Percentiles rank a stretch among this genome's conserved stretches.
Evolutionary conservation across 108 stramenopile genomes (phyloP).

Genomic region (Hondaea fermentalgiana): DNA sequence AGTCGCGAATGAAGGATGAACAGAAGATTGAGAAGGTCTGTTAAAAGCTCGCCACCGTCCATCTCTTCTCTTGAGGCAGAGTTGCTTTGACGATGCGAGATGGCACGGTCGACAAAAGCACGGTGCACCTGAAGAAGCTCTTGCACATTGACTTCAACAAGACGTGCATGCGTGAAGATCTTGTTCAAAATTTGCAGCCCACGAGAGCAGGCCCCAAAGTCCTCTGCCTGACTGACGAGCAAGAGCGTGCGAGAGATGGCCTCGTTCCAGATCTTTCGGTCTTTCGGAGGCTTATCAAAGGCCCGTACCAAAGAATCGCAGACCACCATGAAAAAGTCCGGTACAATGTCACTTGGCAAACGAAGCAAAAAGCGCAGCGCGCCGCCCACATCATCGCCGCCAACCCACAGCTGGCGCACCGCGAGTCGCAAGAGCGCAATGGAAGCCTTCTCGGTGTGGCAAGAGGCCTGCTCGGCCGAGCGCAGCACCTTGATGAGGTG

Average conservation of each 20-base stretch:
- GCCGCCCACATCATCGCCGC: neutral
- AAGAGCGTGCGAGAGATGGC: neutral
- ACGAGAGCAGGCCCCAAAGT: neutral
- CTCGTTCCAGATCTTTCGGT: neutral
- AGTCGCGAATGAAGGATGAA: slow-evolving; percentile 10
- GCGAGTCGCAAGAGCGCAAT: neutral
- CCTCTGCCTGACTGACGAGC: neutral
- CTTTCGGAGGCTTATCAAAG: neutral
- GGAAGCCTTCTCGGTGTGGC: neutral
- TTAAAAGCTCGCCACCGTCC: neutral
- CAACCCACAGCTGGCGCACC: neutral
- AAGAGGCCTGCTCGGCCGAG: neutral
- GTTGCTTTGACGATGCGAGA: neutral
- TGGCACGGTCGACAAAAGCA: neutral
- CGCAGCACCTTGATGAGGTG: neutral
- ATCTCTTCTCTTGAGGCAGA: neutral
- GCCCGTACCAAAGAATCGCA: neutral
- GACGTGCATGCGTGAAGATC: neutral
- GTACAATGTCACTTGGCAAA: neutral
- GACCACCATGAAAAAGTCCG: neutral
- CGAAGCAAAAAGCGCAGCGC: neutral
- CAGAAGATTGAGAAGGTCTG: neutral
- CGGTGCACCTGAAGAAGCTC: neutral
- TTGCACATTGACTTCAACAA: neutral
- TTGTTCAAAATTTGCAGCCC: neutral